These are phyloP conservation scores for Hypsizygus marmoreus DNA, from an alignment of 768 basidiomycete species.

Conservation along the genomic window DNA sequence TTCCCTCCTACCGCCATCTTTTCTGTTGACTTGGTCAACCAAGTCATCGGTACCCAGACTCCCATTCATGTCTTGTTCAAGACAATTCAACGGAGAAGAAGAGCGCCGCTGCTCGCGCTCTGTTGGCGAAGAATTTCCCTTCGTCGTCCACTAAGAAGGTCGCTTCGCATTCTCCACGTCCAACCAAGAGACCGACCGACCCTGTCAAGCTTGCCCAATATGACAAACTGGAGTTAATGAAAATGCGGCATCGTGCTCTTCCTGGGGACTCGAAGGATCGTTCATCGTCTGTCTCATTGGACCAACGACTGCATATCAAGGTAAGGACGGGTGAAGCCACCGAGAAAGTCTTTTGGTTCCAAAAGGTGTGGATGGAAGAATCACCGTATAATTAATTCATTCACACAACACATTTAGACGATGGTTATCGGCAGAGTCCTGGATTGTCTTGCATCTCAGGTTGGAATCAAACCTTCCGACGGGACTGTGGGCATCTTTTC, in stretches of 20 bases:
- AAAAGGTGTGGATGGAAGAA: constrained; percentile 51
- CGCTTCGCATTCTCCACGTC: constrained; percentile 21
- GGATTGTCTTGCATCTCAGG: constrained; percentile 50
- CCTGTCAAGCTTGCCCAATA: constrained; percentile 55
- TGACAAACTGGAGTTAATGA: constrained; percentile 67
- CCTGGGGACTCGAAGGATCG: constrained; percentile 65
- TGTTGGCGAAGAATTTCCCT: constrained; percentile 57
- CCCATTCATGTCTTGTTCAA: constrained; percentile 54
- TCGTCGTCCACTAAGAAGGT: constrained; percentile 22
- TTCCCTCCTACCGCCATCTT: constrained; percentile 4
- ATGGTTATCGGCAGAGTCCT: constrained; percentile 61
- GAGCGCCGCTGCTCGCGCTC: constrained; percentile 50
- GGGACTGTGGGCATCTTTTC: constrained; percentile 29
- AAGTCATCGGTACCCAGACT: constrained; percentile 68
- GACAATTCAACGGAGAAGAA: constrained; percentile 24
- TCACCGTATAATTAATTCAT: not conserved
- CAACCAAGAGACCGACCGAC: constrained; percentile 42
- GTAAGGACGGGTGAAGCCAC: constrained; percentile 33
- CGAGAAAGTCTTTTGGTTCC: constrained; percentile 66
- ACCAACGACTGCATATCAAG: constrained; percentile 61
- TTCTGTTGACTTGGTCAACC: constrained; percentile 10
- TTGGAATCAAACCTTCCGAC: constrained; percentile 31
- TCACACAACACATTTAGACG: constrained; percentile 38
- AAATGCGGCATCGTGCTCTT: constrained; percentile 69
- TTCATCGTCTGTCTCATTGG: constrained; percentile 43